Conservation (phyloP, 768 basidiomycete species). For the Leccinum subgranulosum region DNA sequence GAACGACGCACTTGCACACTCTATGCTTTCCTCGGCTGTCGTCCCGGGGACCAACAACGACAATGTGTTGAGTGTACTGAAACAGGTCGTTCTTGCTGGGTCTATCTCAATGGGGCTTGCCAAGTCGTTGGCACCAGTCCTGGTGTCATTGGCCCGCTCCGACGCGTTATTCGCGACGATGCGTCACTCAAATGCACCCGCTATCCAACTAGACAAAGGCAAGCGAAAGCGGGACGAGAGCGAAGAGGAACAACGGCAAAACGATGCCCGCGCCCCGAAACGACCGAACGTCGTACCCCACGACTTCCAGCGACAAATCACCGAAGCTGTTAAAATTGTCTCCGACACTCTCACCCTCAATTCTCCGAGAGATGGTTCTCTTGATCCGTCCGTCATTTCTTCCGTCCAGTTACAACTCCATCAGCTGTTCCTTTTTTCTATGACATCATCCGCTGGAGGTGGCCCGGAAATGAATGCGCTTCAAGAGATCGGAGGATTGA, state of each 20-base stretch:
- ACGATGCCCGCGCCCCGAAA: conserved; percentile 36
- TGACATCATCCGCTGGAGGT: conserved; percentile 59
- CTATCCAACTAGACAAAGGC: conserved; percentile 63
- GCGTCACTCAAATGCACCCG: conserved; percentile 60
- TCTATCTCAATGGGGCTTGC: conserved; percentile 52
- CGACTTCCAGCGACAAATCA: conserved; percentile 53
- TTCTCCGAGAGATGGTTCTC: conserved; percentile 35
- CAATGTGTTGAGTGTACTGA: conserved; percentile 57
- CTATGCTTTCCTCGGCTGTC: conserved; percentile 48
- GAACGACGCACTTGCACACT: conserved; percentile 53
- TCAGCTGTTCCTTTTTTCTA: conserved; percentile 74
- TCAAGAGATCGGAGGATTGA: conserved; percentile 77
- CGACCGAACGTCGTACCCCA: conserved; percentile 43
- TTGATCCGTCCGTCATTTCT: conserved; percentile 59
- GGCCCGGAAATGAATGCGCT: conserved; percentile 54
- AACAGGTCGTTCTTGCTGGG: conserved; percentile 44
- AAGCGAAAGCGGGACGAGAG: conserved; percentile 70
- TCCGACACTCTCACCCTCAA: conserved; percentile 45
- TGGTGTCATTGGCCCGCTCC: conserved; percentile 66
- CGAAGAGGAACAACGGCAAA: conserved; percentile 30
- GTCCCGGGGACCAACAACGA: conserved; percentile 43
- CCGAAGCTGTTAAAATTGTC: conserved; percentile 58
- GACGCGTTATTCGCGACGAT: conserved; percentile 63
- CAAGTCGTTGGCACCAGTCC: conserved; percentile 52
- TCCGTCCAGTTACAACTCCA: conserved; percentile 72